Evolutionary conservation across 805 yeast species (phyloP).

Genomic region (Candida mattraensis): DNA sequence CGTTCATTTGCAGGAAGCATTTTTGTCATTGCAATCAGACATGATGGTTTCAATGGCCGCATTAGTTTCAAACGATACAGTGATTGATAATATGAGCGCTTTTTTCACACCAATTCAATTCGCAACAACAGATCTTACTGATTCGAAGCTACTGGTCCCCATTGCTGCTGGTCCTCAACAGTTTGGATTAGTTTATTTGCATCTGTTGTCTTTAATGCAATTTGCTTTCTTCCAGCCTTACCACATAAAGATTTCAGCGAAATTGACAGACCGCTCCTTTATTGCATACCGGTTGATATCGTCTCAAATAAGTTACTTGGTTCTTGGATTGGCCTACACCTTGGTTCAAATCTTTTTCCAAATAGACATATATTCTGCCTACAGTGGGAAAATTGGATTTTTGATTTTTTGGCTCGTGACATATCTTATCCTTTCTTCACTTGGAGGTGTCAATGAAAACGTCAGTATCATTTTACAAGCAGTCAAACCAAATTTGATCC

Average conservation of each 20-base stretch:
- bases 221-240: conserved; percentile 55
- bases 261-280: conserved; percentile 46
- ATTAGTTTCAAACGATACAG: conserved; percentile 3
- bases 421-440: conserved; percentile 62
- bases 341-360: conserved; percentile 65
- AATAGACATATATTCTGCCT: conserved; percentile 55
- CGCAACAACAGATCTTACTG: conserved; percentile 46
- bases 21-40: conserved; percentile 17
- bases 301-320: conserved; percentile 48
- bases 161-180: conserved; percentile 63
- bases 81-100: conserved; percentile 2
- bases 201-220: conserved; percentile 67
- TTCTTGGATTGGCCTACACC: conserved; percentile 57
- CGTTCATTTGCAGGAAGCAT: conserved; percentile 33
- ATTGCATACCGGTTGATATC: conserved; percentile 50
- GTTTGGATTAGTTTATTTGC: conserved; percentile 66
- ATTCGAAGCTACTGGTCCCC: conserved; percentile 42
- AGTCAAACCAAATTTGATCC: conserved; percentile 55
- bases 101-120: conserved; percentile 17
- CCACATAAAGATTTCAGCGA: conserved; percentile 47
- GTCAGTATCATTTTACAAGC: conserved; percentile 50
- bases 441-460: conserved; percentile 70
- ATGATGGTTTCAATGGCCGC: conserved; percentile 12
- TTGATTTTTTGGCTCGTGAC: conserved; percentile 67
- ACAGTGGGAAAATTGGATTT: conserved; percentile 61